These are phyloP conservation scores for Rhinocladiella similis DNA, from an alignment of 2,329 filamentous ascomycete species.

Conservation along the genomic window DNA sequence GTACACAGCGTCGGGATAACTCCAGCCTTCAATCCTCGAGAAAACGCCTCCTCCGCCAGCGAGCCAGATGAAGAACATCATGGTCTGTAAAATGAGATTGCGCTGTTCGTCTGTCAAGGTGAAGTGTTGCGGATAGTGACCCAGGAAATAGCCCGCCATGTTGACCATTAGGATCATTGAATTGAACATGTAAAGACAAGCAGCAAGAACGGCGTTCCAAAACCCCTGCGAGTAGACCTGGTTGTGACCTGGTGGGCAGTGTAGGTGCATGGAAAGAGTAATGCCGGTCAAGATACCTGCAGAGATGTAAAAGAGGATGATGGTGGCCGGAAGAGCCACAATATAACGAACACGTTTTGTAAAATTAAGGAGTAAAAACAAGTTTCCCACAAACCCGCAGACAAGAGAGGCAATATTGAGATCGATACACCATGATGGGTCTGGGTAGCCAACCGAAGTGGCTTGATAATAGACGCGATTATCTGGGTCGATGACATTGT, in stretches of 20 bases:
- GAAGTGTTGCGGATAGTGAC: slow-evolving; percentile 78
- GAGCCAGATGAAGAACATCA: slow-evolving; percentile 79
- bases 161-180: slow-evolving; percentile 76
- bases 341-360: slow-evolving; percentile 76
- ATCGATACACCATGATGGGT: slow-evolving; percentile 72
- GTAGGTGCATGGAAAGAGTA: slow-evolving; percentile 65
- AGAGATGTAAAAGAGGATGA: slow-evolving; percentile 72
- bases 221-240: slow-evolving; percentile 75
- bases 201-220: slow-evolving; percentile 81
- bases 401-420: slow-evolving; percentile 77
- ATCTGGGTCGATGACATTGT: slow-evolving; percentile 48
- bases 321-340: slow-evolving; percentile 79
- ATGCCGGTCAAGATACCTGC: slow-evolving; percentile 65
- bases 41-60: slow-evolving; percentile 76
- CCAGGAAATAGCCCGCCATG: slow-evolving; percentile 72
- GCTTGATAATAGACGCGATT: slow-evolving; percentile 47
- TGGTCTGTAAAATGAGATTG: slow-evolving; percentile 87
- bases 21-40: slow-evolving; percentile 61
- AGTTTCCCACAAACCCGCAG: slow-evolving; percentile 74
- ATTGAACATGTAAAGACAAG: slow-evolving; percentile 75
- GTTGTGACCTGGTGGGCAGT: slow-evolving; percentile 52
- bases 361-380: slow-evolving; percentile 85
- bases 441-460: slow-evolving; percentile 56
- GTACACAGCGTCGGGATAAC: slow-evolving; percentile 75
- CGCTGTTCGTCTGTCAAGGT: slow-evolving; percentile 75